Evolutionary conservation across 495 filamentous ascomycete species (phyloP), one percentile per base, ranked within the genome.

Genomic region (Penicillium desertorum): DNA sequence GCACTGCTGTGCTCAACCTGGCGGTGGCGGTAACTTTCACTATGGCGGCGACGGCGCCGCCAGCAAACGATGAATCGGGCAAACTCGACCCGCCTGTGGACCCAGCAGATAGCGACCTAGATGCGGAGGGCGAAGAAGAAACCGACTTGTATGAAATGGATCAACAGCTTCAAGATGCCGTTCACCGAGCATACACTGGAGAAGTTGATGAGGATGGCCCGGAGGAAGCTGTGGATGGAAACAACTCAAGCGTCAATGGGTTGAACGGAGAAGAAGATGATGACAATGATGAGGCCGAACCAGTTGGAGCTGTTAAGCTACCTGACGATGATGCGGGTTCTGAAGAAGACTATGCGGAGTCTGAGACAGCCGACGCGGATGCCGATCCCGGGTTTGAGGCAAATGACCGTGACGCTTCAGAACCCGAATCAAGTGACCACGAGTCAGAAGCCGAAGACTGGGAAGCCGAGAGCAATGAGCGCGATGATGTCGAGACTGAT

Each of bases 301-400:
- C 86, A 17, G 89, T 92, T 47, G 87, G 87, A 2, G 87, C 88
- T 17, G 89, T 92, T 7, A 91, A 91, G 64, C 79, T 88, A 29
- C 83, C 84, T 9, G 79, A 81, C 44, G 74, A 79, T 19, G 79
- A 78, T 3, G 74, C 42, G 69, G 80, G 54, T 61, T 79, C 44
- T 63, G 81, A 62, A 46, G 69, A 78, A 51, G 77, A 72, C 0
- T 66, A 73, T 49, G 67, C 62, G 23, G 67, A 59, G 9, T 62
- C 57, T 17, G 79, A 65, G 2, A 67, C 70, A 25, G 70, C 62
- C 11, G 80, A 76, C 19, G 75, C 72, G n/a, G 73, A 80, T 57
- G 74, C 63, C 29, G 76, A 79, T 53, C 71, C 76, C 8, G 68
- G 63, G 1, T 79, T 75, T 57, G 68, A 75, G 37, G 67, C 68